These are phyloP conservation scores for Favolaschia claudopus DNA, from an alignment of 768 basidiomycete species.

Conservation along the genomic window DNA sequence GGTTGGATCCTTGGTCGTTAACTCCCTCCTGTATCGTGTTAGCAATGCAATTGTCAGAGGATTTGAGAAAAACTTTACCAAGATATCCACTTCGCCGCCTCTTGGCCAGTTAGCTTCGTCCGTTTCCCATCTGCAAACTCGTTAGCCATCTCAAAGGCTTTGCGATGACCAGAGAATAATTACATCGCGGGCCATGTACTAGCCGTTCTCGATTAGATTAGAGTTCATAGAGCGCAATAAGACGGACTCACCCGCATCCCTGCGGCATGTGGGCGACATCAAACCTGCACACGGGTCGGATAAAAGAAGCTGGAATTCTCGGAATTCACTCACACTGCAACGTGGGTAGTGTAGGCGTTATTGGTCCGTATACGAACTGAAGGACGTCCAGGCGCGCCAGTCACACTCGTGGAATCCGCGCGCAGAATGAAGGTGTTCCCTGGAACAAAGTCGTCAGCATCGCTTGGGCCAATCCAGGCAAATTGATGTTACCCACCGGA, in stretches of 20 bases:
- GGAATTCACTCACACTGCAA: constrained; percentile 53
- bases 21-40: too few relatives aligned
- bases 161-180: not conserved
- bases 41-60: too few relatives aligned
- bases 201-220: constrained; percentile 1
- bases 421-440: constrained; percentile 60
- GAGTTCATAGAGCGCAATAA: not conserved
- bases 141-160: constrained; percentile 6
- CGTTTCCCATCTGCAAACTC: constrained; percentile 55
- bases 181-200: constrained; percentile 55
- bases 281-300: constrained; percentile 44
- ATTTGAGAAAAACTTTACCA: not conserved
- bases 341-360: constrained; percentile 59
- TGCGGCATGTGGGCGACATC: constrained; percentile 62
- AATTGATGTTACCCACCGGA: too few relatives aligned
- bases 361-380: constrained; percentile 62
- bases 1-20: constrained; percentile 52
- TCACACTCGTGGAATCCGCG: constrained; percentile 53
- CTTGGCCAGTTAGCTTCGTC: constrained; percentile 57
- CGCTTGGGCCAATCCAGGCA: too few relatives aligned
- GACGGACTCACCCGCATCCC: constrained; percentile 51
- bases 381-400: constrained; percentile 57
- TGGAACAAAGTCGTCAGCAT: too few relatives aligned
- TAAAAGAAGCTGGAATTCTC: not conserved
- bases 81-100: constrained; percentile 50